Evolutionary conservation across 306 rosid species (phyloP).

Genomic region (Quercus gilva): DNA sequence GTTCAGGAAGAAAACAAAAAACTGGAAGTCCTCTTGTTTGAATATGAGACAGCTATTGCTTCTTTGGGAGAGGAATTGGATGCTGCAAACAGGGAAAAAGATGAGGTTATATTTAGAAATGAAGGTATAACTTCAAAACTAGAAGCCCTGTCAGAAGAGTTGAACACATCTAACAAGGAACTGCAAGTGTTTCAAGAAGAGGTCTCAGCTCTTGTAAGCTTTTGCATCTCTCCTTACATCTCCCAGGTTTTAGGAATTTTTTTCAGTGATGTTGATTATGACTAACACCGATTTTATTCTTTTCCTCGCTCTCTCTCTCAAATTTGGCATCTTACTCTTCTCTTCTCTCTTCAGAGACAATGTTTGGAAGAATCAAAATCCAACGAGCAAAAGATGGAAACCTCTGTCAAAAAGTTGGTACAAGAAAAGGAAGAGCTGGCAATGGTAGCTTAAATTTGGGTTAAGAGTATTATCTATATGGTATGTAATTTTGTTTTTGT

Average conservation of each 20-base stretch:
- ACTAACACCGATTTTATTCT: constrained; percentile 5
- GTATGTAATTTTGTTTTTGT: not conserved
- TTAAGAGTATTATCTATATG: not conserved
- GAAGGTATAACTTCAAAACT: constrained; percentile 61
- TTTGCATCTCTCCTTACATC: constrained; percentile 16
- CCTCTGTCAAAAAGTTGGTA: constrained; percentile 45
- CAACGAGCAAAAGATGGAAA: constrained; percentile 54
- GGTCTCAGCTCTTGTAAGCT: constrained; percentile 67
- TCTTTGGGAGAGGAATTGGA: constrained; percentile 61
- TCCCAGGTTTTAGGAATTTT: not conserved
- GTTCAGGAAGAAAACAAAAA: constrained; percentile 72
- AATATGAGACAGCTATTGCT: constrained; percentile 62
- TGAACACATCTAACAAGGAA: constrained; percentile 51
- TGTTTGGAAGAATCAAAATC: constrained; percentile 61
- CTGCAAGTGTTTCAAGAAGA: constrained; percentile 55
- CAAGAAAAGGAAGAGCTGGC: constrained; percentile 88
- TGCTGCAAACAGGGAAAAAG: constrained; percentile 51
- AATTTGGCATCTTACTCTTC: constrained; percentile 25
- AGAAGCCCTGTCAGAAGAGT: constrained; percentile 52
- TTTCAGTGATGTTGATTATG: constrained; percentile 1
- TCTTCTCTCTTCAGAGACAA: constrained; percentile 48
- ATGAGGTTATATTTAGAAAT: constrained; percentile 48
- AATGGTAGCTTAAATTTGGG: constrained; percentile 49
- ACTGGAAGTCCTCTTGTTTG: constrained; percentile 71
- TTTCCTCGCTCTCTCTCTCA: not conserved